Evolutionary conservation across 2,329 filamentous ascomycete species (phyloP).

Genomic region (Trichoderma asperellum): DNA sequence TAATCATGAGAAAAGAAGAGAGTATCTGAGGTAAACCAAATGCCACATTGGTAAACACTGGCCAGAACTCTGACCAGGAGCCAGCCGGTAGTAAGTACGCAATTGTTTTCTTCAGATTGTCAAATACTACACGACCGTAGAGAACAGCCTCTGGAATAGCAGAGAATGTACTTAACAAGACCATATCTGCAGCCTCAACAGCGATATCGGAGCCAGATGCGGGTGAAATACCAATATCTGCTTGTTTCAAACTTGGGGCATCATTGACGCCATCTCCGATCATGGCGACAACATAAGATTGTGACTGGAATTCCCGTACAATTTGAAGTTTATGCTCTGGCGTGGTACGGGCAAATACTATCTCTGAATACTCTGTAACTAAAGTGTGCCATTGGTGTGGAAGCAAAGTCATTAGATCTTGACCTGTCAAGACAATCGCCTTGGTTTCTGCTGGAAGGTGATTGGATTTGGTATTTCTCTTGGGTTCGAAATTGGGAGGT

Average conservation of each 20-base stretch:
- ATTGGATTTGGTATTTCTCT: neutral
- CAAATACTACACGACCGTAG: constrained; percentile 76
- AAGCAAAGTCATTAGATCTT: neutral
- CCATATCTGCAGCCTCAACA: constrained; percentile 79
- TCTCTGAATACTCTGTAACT: constrained; percentile 61
- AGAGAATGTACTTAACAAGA: constrained; percentile 75
- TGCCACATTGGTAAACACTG: constrained; percentile 71
- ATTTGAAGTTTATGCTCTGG: constrained; percentile 81
- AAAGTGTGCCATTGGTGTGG: neutral
- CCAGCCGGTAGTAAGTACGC: constrained; percentile 76
- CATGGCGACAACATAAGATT: constrained; percentile 73
- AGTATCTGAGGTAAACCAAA: constrained; percentile 76
- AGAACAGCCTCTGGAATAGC: constrained; percentile 73
- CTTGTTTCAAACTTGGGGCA: constrained; percentile 75
- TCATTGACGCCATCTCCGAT: constrained; percentile 89
- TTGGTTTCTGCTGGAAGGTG: neutral
- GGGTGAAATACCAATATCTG: constrained; percentile 83
- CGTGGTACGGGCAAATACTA: constrained; percentile 75
- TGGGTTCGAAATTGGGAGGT: neutral
- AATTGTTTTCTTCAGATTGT: constrained; percentile 73
- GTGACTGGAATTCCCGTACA: constrained; percentile 71
- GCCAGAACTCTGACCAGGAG: constrained; percentile 76
- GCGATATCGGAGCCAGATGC: constrained; percentile 82
- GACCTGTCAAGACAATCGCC: neutral
- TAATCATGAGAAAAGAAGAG: constrained; percentile 73